Conservation (phyloP, 805 yeast species). For the Jamesozyma jinghongensis region DNA sequence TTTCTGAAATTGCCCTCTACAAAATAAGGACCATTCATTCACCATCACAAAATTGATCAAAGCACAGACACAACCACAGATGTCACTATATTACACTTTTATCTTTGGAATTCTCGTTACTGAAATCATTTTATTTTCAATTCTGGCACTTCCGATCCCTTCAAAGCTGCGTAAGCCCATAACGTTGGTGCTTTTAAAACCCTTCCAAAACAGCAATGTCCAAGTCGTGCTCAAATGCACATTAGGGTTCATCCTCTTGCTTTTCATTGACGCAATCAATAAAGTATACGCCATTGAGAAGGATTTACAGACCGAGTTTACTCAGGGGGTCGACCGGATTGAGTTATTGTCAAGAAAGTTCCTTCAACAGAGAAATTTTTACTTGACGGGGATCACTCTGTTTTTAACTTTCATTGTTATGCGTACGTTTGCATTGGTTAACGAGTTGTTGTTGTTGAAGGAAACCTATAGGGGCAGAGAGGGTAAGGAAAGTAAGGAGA, state of each 20-base stretch:
- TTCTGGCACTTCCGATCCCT: constrained; percentile 83
- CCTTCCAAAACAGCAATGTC: constrained; percentile 62
- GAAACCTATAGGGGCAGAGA: constrained; percentile 35
- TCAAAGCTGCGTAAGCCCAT: constrained; percentile 59
- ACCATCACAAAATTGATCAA: not conserved
- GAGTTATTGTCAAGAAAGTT: constrained; percentile 87
- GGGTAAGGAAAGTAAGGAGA: constrained; percentile 19
- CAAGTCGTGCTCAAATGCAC: constrained; percentile 74
- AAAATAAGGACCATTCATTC: not conserved
- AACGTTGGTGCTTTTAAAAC: constrained; percentile 51
- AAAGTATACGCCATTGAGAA: constrained; percentile 61
- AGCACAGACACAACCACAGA: constrained; percentile 1
- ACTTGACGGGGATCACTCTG: constrained; percentile 89
- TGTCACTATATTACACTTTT: constrained; percentile 28
- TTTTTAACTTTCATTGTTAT: constrained; percentile 78
- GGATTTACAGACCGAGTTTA: constrained; percentile 35
- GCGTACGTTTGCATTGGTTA: constrained; percentile 74
- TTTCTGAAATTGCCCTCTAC: no score
- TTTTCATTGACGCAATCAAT: constrained; percentile 83
- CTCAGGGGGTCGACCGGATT: constrained; percentile 46
- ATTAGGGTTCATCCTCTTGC: constrained; percentile 69
- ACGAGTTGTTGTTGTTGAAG: constrained; percentile 57
- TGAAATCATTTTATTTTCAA: constrained; percentile 72
- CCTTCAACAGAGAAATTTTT: constrained; percentile 94
- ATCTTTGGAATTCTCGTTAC: constrained; percentile 68